These are phyloP conservation scores for Rhodomyrtus psidioides DNA, from an alignment of 441 rosid genomes.

Conservation along the genomic window DNA sequence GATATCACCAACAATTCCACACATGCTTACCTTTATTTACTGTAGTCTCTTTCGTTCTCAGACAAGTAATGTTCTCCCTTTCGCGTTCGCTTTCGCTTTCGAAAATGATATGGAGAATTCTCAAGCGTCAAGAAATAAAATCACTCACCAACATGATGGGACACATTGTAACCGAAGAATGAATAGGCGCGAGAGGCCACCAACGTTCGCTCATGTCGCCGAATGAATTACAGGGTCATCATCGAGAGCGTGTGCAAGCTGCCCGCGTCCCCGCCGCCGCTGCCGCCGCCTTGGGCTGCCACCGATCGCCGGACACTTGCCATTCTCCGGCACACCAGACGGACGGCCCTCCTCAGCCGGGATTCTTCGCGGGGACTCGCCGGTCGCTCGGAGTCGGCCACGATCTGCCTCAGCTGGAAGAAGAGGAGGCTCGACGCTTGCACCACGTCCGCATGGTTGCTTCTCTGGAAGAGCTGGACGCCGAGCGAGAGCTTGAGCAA, in stretches of 20 bases:
- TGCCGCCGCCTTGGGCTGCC: neutral
- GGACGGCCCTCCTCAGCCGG: neutral
- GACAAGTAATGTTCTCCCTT: neutral
- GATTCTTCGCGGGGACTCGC: neutral
- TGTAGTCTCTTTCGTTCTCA: neutral
- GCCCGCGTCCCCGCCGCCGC: neutral
- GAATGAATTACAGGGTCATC: neutral
- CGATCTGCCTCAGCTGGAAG: constrained; percentile 32
- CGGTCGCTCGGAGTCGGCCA: neutral
- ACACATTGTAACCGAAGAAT: neutral
- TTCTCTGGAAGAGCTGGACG: constrained; percentile 2
- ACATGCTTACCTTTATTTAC: neutral
- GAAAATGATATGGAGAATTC: neutral
- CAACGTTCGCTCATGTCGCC: neutral
- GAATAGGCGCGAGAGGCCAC: neutral
- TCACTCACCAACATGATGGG: neutral
- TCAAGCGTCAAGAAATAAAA: neutral
- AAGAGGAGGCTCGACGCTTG: constrained; percentile 21
- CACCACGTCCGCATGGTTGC: neutral
- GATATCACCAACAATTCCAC: neutral
- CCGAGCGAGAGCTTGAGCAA: constrained; percentile 20
- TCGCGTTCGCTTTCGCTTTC: neutral
- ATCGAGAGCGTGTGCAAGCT: neutral
- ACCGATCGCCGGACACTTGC: neutral
- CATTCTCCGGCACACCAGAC: neutral